Evolutionary conservation across 2,329 filamentous ascomycete genomes (phyloP), one percentile per base, ranked within the genome.

Genomic region (Trichoderma aggressivum): DNA sequence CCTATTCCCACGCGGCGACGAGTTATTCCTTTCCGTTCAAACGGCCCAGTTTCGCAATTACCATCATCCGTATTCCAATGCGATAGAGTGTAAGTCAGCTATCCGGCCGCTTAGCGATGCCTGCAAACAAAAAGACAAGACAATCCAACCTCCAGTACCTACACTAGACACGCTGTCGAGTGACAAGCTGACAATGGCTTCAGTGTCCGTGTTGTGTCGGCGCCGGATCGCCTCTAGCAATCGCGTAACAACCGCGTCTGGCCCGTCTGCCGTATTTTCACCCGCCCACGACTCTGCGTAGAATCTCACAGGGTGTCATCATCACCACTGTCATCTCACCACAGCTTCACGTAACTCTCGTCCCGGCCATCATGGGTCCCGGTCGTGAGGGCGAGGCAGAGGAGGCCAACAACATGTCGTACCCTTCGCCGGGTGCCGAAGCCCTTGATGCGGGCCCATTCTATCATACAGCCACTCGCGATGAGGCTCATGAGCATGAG

Each of bases 21-120:
- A 82, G 82, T 84, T 84, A 82, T 84, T 84, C 82, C 82, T 83
- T 81, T 84, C 82, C 82, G 82, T 82, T 79, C 77, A 79, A 76
- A 76, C 76, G 74, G 80, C 78, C 77, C 80, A 80, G 78, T 69
- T 50, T 82, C 80, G 80, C 81, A 82, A 82, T 82, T 82, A 82
- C 81, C 80, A 80, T 81, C 80, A 74, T 81, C 81, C 81, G 80
- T 76, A 73, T 76, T 76, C 75, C 74, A 75, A 72, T 70, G 73
- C 74, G 36, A 59, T 66, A 65, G 77, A 75, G 73, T 80, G 79
- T 81, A 80, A 81, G 80, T 82, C 66, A 74, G 68, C 67, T 34
- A 62, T 74, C 32, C 71, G 50, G 60, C 36, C 53, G 70, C 47
- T 47, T 63, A 24, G n/a, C 39, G 56, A 61, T 69, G 70, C 39